A percentile compares a stretch with the other conserved stretches of the same genome.
Evolutionary conservation across 2,329 filamentous ascomycete genomes (phyloP).

Genomic region (Teratosphaeria gauchensis): DNA sequence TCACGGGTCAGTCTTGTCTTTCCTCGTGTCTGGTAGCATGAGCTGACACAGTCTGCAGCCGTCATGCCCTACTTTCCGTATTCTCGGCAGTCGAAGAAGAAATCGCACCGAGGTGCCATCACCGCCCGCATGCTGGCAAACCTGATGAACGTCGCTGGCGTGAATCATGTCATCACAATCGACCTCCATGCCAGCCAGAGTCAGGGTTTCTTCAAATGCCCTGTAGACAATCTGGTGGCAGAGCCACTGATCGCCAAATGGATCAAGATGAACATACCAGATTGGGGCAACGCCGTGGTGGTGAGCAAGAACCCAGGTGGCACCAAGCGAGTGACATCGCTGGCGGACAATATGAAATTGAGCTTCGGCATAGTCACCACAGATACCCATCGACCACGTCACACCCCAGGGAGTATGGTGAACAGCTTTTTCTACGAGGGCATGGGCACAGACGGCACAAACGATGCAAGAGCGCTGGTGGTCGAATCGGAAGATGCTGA

Average conservation of each 20-base stretch:
- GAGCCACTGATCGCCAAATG: constrained; percentile 92
- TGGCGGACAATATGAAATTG: constrained; percentile 90
- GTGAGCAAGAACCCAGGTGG: constrained; percentile 98
- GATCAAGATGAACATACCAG: constrained; percentile 79
- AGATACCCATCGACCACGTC: constrained; percentile 49
- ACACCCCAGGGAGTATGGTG: constrained; percentile 49
- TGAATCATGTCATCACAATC: constrained; percentile 95
- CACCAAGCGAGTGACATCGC: constrained; percentile 90
- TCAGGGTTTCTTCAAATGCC: constrained; percentile 98
- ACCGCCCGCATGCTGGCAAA: constrained; percentile 97
- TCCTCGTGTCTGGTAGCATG: background rate
- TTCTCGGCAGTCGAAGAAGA: constrained; percentile 98
- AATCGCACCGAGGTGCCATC: constrained; percentile 90
- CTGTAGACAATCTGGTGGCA: constrained; percentile 93
- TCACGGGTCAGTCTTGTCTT: constrained; percentile 61
- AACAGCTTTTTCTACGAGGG: constrained; percentile 64
- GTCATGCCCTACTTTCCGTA: constrained; percentile 97
- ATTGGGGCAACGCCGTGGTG: constrained; percentile 86
- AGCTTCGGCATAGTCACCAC: constrained; percentile 96
- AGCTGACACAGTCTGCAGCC: constrained; percentile 41
- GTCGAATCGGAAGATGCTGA: constrained; percentile 14
- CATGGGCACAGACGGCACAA: constrained; percentile 32
- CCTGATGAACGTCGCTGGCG: constrained; percentile 81
- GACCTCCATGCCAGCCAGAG: constrained; percentile 91
- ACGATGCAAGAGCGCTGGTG: constrained; percentile 21